These are phyloP conservation scores for Avena sativa DNA, from an alignment of 176 grass and related monocot genomes.

Conservation along the genomic window DNA sequence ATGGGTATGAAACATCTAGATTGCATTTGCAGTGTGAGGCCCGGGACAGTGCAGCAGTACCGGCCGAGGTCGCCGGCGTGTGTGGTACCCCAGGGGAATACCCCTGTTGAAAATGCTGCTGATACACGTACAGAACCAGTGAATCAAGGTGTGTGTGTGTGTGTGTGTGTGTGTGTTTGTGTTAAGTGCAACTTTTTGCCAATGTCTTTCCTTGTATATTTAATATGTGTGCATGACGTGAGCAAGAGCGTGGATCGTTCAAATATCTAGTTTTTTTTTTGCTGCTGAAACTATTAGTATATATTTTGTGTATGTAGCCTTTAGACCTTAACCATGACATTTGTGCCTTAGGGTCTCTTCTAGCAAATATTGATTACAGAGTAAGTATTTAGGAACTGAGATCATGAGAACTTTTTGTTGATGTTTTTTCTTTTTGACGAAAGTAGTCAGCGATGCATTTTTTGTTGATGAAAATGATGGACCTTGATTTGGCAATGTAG, in stretches of 20 bases:
- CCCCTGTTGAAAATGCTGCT: constrained; percentile 6
- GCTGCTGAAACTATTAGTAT: background rate
- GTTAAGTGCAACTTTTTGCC: background rate
- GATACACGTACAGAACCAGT: background rate
- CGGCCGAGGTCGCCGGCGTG: constrained; percentile 28
- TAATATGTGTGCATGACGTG: background rate
- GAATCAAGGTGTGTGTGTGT: constrained; percentile 24
- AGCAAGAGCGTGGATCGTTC: background rate
- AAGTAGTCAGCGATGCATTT: no score
- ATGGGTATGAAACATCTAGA: background rate
- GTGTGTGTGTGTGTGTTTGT: constrained; percentile 19
- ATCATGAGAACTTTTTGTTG: background rate
- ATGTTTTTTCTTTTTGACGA: background rate
- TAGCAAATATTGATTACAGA: background rate
- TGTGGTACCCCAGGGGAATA: constrained; percentile 6
- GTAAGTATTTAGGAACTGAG: constrained; percentile 12
- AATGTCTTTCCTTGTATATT: background rate
- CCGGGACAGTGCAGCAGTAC: constrained; percentile 40
- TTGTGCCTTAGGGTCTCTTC: background rate
- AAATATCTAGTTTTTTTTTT: constrained; percentile 18
- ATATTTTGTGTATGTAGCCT: background rate
- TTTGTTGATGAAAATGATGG: background rate
- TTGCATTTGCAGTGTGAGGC: constrained; percentile 42
- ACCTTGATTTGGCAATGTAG: background rate
- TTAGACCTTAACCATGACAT: background rate